Conservation (phyloP, 169 alveolate genomes). For the Cystoisospora suis region DNA sequence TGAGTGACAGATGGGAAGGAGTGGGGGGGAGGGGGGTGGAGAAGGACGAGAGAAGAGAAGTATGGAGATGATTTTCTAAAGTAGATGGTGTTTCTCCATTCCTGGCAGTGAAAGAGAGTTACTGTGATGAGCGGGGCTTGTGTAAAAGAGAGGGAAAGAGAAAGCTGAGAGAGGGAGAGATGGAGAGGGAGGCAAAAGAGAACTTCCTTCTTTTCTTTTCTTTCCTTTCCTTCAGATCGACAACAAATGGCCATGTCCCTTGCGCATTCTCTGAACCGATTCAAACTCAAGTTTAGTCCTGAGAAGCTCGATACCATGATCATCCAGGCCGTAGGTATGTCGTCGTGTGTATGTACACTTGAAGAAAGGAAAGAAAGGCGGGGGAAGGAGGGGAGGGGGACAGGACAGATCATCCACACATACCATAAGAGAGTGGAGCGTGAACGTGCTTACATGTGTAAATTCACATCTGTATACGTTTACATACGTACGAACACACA, state of each 20-base stretch:
- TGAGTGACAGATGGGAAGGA: too few relatives aligned
- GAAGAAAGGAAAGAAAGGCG: not conserved
- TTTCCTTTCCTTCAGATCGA: slow-evolving; percentile 68
- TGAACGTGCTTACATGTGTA: not conserved
- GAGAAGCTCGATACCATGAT: slow-evolving; percentile 99
- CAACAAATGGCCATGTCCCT: slow-evolving; percentile 88
- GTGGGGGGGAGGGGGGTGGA: too few relatives aligned
- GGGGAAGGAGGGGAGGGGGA: too few relatives aligned
- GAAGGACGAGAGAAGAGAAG: too few relatives aligned
- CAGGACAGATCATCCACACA: not conserved
- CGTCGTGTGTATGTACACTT: too few relatives aligned
- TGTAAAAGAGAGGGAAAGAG: too few relatives aligned
- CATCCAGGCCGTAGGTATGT: slow-evolving; percentile 96
- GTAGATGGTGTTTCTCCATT: too few relatives aligned
- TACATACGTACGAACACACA: not conserved
- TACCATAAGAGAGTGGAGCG: not conserved
- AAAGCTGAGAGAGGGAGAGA: too few relatives aligned
- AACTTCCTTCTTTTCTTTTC: slow-evolving; percentile 23
- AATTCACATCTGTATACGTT: not conserved
- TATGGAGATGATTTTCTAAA: too few relatives aligned
- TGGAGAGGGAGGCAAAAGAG: too few relatives aligned
- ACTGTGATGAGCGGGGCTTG: too few relatives aligned
- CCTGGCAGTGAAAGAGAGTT: too few relatives aligned
- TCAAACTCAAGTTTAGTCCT: slow-evolving; percentile 97
- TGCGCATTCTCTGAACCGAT: slow-evolving; percentile 92